Evolutionary conservation across 1,284 basidiomycete genomes (phyloP).

Genomic region (Bjerkandera adusta): DNA sequence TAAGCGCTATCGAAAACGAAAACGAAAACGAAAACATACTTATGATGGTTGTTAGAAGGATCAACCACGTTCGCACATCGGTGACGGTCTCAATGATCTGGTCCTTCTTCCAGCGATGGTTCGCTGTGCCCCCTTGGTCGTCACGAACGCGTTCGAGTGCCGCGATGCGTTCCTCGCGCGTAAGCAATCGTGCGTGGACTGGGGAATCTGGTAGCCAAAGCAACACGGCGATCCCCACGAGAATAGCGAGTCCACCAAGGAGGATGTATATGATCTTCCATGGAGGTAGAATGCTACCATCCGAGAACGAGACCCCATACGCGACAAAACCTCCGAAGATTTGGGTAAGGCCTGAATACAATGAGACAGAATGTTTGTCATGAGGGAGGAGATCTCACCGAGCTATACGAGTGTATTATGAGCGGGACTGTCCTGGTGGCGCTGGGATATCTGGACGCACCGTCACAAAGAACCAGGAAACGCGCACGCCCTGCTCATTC

Average conservation of each 20-base stretch:
- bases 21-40: slow-evolving; percentile 48
- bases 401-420: too few relatives aligned
- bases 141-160: slow-evolving; percentile 65
- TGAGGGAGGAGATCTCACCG: slow-evolving; percentile 1
- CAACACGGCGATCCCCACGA: slow-evolving; percentile 54
- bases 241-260: slow-evolving; percentile 56
- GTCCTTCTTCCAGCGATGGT: slow-evolving; percentile 55
- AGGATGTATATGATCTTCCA: slow-evolving; percentile 66
- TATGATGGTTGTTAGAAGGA: slow-evolving; percentile 53
- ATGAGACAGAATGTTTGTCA: background rate
- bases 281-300: slow-evolving; percentile 42
- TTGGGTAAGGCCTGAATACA: slow-evolving; percentile 44
- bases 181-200: slow-evolving; percentile 54
- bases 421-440: too few relatives aligned
- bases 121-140: slow-evolving; percentile 62
- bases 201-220: slow-evolving; percentile 67
- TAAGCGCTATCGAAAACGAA: background rate
- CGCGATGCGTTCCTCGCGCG: slow-evolving; percentile 56
- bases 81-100: slow-evolving; percentile 55
- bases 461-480: slow-evolving; percentile 70
- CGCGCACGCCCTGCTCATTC: slow-evolving; percentile 61
- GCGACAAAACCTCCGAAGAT: slow-evolving; percentile 67
- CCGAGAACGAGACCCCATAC: slow-evolving; percentile 59
- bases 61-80: slow-evolving; percentile 61
- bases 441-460: too few relatives aligned